phyloP scores from a whole-genome alignment of 1,284 basidiomycete genomes.

The Flammula alnicola region DNA sequence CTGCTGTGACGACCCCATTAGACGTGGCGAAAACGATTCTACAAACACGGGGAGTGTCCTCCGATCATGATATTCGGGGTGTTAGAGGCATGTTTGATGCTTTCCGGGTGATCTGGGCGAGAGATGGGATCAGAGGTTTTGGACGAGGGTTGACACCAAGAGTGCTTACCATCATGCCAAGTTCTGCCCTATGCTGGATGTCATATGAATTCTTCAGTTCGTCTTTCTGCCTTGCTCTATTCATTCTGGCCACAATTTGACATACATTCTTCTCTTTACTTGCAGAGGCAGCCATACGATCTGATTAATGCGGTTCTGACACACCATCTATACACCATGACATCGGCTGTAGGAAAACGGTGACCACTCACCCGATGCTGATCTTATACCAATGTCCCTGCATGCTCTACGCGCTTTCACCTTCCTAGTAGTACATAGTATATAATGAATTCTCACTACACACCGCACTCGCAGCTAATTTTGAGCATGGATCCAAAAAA shows the following conservation, averaged over 20 bases:
- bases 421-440: constrained; percentile 18
- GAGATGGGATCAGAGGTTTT: constrained; percentile 89
- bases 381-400: neutral
- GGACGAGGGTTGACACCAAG: constrained; percentile 88
- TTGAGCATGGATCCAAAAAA: too few species aligned
- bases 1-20: constrained; percentile 94
- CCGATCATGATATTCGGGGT: constrained; percentile 83
- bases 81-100: constrained; percentile 90
- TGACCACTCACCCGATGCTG: neutral
- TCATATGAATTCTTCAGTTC: constrained; percentile 96
- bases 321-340: neutral
- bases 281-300: constrained; percentile 73
- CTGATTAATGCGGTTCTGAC: constrained; percentile 32
- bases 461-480: constrained; percentile 5
- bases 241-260: constrained; percentile 9
- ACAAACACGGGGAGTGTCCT: constrained; percentile 89
- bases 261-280: constrained; percentile 21
- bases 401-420: neutral
- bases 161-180: constrained; percentile 95
- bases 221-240: constrained; percentile 37
- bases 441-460: constrained; percentile 16
- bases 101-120: constrained; percentile 83
- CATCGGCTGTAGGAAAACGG: too few species aligned
- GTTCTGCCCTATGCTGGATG: constrained; percentile 97
- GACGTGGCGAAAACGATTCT: constrained; percentile 99